phyloP scores from a whole-genome alignment of 192 early-diverging fungal species.

The Oehlia diaphana region DNA sequence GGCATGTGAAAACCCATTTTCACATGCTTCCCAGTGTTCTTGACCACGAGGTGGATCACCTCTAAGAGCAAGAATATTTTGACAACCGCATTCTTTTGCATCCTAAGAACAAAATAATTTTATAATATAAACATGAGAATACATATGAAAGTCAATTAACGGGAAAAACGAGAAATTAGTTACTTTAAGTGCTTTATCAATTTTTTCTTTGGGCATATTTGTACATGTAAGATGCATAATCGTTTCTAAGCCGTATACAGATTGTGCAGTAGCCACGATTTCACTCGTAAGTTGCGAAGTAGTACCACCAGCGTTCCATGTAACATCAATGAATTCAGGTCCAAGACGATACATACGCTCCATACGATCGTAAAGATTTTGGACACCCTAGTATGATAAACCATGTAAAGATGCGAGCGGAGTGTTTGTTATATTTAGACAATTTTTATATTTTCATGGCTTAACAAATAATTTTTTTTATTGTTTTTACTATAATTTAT shows the following conservation, averaged over 20 bases:
- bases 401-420: neutral
- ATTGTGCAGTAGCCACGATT: conserved; percentile 82
- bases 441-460: neutral
- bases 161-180: neutral
- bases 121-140: neutral
- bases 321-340: conserved; percentile 95
- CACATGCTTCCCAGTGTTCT: conserved; percentile 74
- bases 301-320: conserved; percentile 95
- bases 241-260: conserved; percentile 88
- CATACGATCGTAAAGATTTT: conserved; percentile 93
- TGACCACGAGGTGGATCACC: conserved; percentile 90
- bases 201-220: conserved; percentile 89
- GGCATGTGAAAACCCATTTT: conserved; percentile 80
- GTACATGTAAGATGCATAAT: conserved; percentile 98
- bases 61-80: conserved; percentile 93
- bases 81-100: conserved; percentile 84
- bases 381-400: conserved; percentile 61
- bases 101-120: conserved; percentile 39
- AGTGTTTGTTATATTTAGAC: neutral
- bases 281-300: conserved; percentile 88
- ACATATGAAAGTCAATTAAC: neutral
- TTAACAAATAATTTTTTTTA: neutral
- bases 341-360: conserved; percentile 89
- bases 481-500: neutral
- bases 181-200: conserved; percentile 80